phyloP scores from a whole-genome alignment of 352 stramenopile genomes.

The Pythium scleroteichum region DNA sequence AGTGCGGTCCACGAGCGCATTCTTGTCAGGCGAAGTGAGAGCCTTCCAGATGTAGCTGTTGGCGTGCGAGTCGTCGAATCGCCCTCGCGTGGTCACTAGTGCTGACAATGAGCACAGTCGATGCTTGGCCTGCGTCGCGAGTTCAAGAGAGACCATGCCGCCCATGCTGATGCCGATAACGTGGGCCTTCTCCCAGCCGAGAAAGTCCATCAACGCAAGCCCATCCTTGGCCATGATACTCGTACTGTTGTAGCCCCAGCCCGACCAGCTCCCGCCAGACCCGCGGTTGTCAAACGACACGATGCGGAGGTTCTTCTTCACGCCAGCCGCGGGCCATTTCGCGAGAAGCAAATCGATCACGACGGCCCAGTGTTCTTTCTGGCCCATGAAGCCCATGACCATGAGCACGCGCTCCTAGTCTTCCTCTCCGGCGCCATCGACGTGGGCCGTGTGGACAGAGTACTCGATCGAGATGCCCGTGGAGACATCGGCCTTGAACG shows the following conservation, averaged over 20 bases:
- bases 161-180: conserved; percentile 33
- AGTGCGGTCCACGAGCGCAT: conserved; percentile 17
- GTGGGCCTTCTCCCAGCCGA: conserved; percentile 49
- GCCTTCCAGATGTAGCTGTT: conserved; percentile 23
- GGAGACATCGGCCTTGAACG: conserved; percentile 32
- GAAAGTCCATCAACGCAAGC: conserved; percentile 43
- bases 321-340: not conserved
- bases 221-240: conserved; percentile 53
- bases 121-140: conserved; percentile 38
- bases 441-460: not conserved
- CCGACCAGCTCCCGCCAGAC: conserved; percentile 37
- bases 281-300: conserved; percentile 59
- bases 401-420: conserved; percentile 12
- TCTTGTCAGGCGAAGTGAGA: conserved; percentile 32
- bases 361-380: conserved; percentile 17
- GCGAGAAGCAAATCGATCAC: conserved; percentile 10
- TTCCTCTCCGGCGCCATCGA: not conserved
- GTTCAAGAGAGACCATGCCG: conserved; percentile 49
- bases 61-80: conserved; percentile 34
- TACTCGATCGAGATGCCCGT: conserved; percentile 48
- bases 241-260: conserved; percentile 51
- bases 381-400: conserved; percentile 22
- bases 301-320: conserved; percentile 29
- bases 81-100: conserved; percentile 46
- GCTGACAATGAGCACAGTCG: conserved; percentile 48